phyloP scores from a whole-genome alignment of 2,329 filamentous ascomycete genomes.

The Colletotrichum orchidophilum region DNA sequence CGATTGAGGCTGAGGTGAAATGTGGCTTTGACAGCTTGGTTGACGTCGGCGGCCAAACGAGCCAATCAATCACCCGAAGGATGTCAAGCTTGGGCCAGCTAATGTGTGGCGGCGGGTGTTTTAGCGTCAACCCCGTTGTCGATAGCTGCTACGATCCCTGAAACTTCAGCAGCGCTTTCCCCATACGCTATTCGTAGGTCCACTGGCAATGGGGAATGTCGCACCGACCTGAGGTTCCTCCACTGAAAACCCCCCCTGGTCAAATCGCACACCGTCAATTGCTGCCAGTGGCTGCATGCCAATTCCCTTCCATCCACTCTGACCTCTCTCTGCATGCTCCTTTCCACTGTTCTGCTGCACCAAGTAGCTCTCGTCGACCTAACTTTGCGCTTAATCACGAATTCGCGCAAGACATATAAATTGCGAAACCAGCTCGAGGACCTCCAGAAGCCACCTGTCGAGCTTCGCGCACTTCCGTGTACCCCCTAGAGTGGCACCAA shows the following conservation, averaged over 20 bases:
- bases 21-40: constrained; percentile 30
- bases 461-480: constrained; percentile 15
- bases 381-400: background rate
- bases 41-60: background rate
- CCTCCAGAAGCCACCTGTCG: background rate
- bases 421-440: background rate
- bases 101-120: constrained; percentile 25
- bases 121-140: constrained; percentile 17
- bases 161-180: constrained; percentile 26
- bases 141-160: constrained; percentile 31
- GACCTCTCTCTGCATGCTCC: constrained; percentile 1
- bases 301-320: constrained; percentile 16
- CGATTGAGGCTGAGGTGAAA: constrained; percentile 18
- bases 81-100: constrained; percentile 18
- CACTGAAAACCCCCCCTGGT: constrained; percentile 20
- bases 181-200: no score
- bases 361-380: constrained; percentile 10
- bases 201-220: background rate
- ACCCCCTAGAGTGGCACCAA: background rate
- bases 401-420: background rate
- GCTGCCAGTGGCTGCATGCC: constrained; percentile 29
- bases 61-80: constrained; percentile 5
- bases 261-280: constrained; percentile 32
- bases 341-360: constrained; percentile 11
- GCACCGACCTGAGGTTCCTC: background rate